Conservation (phyloP, 73 alveolate species). For the Paramecium pentaurelia region DNA sequence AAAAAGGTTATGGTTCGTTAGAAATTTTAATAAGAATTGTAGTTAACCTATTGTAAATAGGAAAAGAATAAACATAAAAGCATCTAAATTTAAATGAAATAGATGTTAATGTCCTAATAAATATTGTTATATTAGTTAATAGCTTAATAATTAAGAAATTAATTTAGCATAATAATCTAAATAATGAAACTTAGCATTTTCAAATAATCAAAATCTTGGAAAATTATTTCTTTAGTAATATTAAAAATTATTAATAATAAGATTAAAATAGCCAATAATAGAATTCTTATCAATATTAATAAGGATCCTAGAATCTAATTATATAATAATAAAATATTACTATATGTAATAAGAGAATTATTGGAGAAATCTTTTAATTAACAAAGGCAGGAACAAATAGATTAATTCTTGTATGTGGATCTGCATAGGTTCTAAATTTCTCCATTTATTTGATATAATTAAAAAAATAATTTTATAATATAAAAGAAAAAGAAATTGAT, state of each 20-base stretch:
- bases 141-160: too few species aligned
- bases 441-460: neutral
- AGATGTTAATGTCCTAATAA: too few species aligned
- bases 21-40: too few species aligned
- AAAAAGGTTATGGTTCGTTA: too few species aligned
- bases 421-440: slow-evolving; percentile 58
- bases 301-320: slow-evolving; percentile 24
- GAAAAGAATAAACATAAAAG: too few species aligned
- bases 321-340: neutral
- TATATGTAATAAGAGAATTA: neutral
- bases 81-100: too few species aligned
- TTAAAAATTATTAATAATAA: neutral
- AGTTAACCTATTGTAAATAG: too few species aligned
- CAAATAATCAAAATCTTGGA: too few species aligned
- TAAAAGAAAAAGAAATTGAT: neutral
- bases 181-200: too few species aligned
- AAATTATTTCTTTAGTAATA: too few species aligned
- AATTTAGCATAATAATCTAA: too few species aligned
- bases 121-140: too few species aligned
- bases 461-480: neutral
- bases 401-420: slow-evolving; percentile 53
- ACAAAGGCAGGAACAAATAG: slow-evolving; percentile 47
- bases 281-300: slow-evolving; percentile 32
- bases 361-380: neutral
- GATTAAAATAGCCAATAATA: neutral